phyloP scores from a whole-genome alignment of 2,329 filamentous ascomycete species.

The Fusarium duplospermum region DNA sequence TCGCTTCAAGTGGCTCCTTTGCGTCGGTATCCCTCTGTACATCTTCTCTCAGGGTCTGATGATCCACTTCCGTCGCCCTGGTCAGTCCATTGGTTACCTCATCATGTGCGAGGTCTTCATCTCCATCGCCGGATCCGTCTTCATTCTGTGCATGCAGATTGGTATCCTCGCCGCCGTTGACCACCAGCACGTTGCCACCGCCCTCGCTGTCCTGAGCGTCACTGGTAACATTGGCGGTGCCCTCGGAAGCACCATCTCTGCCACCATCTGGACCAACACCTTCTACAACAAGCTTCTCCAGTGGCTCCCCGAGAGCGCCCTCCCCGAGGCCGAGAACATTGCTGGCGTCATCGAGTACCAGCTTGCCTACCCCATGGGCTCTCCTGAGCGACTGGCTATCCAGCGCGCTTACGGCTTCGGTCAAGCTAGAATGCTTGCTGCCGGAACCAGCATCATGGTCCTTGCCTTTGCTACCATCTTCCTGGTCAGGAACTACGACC shows the following conservation, averaged over 20 bases:
- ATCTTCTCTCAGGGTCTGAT: slow-evolving; percentile 62
- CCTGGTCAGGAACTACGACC: slow-evolving; percentile 62
- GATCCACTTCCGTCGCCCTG: slow-evolving; percentile 46
- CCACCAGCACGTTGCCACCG: slow-evolving; percentile 48
- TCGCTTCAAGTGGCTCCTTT: slow-evolving; percentile 63
- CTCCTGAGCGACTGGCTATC: slow-evolving; percentile 61
- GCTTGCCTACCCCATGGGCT: slow-evolving; percentile 60
- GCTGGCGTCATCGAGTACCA: slow-evolving; percentile 66
- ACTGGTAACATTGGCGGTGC: slow-evolving; percentile 45
- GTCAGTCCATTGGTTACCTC: slow-evolving; percentile 57
- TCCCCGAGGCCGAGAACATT: slow-evolving; percentile 57
- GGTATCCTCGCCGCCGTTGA: slow-evolving; percentile 47
- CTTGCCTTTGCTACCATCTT: slow-evolving; percentile 53
- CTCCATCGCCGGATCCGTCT: slow-evolving; percentile 63
- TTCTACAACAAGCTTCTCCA: slow-evolving; percentile 56
- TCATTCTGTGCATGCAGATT: slow-evolving; percentile 51
- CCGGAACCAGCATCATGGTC: slow-evolving; percentile 49
- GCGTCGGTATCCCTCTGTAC: slow-evolving; percentile 64
- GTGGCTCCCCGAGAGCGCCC: slow-evolving; percentile 59
- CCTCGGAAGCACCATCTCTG: slow-evolving; percentile 46
- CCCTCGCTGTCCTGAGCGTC: slow-evolving; percentile 45
- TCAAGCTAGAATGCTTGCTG: slow-evolving; percentile 61
- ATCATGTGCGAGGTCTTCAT: slow-evolving; percentile 64
- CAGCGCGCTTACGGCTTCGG: slow-evolving; percentile 68
- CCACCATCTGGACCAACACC: slow-evolving; percentile 48